These are phyloP conservation scores for Epichloe aotearoae DNA, from an alignment of 2,329 filamentous ascomycete genomes.

Conservation along the genomic window DNA sequence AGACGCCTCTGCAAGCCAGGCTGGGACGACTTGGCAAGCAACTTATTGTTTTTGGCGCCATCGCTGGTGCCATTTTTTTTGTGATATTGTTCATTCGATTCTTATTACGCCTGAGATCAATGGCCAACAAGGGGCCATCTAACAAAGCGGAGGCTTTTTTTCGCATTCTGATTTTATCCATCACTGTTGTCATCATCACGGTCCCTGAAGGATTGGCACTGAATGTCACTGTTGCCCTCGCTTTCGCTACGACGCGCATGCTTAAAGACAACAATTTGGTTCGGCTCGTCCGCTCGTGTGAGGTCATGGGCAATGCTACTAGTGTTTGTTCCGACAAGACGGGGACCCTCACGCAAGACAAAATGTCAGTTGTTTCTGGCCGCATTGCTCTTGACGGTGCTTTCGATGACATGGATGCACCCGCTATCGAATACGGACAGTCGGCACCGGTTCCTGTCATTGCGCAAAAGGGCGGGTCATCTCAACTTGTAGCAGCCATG, in stretches of 20 bases:
- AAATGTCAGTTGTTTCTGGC: slow-evolving; percentile 47
- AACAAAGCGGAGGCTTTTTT: slow-evolving; percentile 44
- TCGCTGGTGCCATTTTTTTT: slow-evolving; percentile 31
- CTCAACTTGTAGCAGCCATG: slow-evolving; percentile 17
- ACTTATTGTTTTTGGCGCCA: slow-evolving; percentile 36
- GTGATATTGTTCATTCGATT: slow-evolving; percentile 27
- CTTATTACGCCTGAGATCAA: slow-evolving; percentile 18
- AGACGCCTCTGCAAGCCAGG: slow-evolving; percentile 66
- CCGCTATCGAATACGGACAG: slow-evolving; percentile 8
- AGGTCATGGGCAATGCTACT: slow-evolving; percentile 52
- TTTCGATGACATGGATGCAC: slow-evolving; percentile 23
- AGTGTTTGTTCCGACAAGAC: slow-evolving; percentile 55
- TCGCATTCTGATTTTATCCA: slow-evolving; percentile 43
- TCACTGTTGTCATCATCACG: slow-evolving; percentile 46
- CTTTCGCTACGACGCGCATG: slow-evolving; percentile 51
- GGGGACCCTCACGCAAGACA: slow-evolving; percentile 50
- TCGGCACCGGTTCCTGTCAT: slow-evolving; percentile 12
- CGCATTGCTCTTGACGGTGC: slow-evolving; percentile 31
- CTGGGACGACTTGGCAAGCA: slow-evolving; percentile 66
- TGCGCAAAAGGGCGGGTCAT: slow-evolving; percentile 15
- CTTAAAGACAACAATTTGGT: slow-evolving; percentile 50
- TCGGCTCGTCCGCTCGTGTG: slow-evolving; percentile 43
- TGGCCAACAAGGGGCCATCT: slow-evolving; percentile 27
- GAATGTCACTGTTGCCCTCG: slow-evolving; percentile 47
- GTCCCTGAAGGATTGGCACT: slow-evolving; percentile 48